Percentiles rank a stretch among this genome's conserved stretches.
Evolutionary conservation across 345 rosid genomes (phyloP).

Genomic region (Cochlearia excelsa): DNA sequence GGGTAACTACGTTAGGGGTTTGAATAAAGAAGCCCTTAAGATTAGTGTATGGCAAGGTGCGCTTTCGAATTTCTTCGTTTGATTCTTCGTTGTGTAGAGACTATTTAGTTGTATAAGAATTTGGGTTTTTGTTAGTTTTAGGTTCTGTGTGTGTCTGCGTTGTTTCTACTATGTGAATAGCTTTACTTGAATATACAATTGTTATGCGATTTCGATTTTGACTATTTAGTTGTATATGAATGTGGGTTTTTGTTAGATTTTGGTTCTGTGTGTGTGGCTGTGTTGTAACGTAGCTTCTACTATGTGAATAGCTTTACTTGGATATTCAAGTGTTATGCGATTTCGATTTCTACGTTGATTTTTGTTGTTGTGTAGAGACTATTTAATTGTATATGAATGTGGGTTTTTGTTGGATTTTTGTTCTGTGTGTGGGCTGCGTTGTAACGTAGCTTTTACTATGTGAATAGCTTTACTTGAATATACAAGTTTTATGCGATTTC

Average conservation of each 20-base stretch:
- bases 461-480: no score
- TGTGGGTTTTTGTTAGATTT: slow-evolving; percentile 11
- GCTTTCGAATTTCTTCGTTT: not conserved
- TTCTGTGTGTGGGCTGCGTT: not conserved
- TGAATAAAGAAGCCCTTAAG: slow-evolving; percentile 90
- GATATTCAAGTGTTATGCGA: no score
- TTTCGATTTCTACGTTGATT: not conserved
- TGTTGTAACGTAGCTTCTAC: not conserved
- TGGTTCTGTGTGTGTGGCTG: not conserved
- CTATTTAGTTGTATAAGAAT: slow-evolving; percentile 5
- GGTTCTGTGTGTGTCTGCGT: not conserved
- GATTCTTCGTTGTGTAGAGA: no score
- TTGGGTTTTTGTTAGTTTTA: slow-evolving; percentile 9
- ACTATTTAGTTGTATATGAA: slow-evolving; percentile 3
- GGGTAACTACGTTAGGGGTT: slow-evolving; percentile 87
- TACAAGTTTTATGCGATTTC: not conserved
- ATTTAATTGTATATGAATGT: slow-evolving; percentile 8
- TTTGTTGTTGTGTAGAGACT: not conserved
- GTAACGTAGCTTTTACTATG: not conserved
- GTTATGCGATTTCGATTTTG: not conserved
- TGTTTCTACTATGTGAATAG: not conserved
- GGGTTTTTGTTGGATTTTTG: no score
- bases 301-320: no score
- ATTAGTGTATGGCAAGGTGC: slow-evolving; percentile 97
- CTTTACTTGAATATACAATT: no score